Percentiles rank a stretch among this genome's conserved stretches.
Conservation (phyloP, 2,329 filamentous ascomycete genomes). For the Coniochaeta pulveracea region DNA sequence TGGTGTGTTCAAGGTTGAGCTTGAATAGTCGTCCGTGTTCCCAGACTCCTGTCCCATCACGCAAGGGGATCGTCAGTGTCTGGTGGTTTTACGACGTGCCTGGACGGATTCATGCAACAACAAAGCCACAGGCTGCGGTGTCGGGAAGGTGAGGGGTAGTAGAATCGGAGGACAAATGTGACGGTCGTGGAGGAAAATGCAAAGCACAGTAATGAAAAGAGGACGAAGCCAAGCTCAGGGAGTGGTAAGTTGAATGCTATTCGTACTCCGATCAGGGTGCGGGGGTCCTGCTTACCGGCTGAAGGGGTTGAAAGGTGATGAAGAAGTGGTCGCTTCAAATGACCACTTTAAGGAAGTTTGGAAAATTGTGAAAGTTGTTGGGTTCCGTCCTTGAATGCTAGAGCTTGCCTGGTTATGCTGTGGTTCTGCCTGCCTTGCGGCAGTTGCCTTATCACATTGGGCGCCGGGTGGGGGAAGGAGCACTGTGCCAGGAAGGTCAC, state of each 20-base stretch:
- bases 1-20: slow-evolving; percentile 7
- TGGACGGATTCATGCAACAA: slow-evolving; percentile 15
- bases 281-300: neutral
- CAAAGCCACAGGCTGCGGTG: no score
- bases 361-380: no score
- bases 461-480: no score
- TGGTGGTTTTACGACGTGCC: slow-evolving; percentile 23
- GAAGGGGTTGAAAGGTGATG: neutral
- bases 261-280: neutral
- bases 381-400: no score
- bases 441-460: no score
- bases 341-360: no score
- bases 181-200: neutral
- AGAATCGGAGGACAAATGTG: no score
- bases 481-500: no score
- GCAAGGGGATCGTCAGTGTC: slow-evolving; percentile 24
- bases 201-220: neutral
- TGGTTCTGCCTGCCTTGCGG: no score
- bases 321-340: neutral
- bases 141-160: no score
- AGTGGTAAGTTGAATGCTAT: slow-evolving; percentile 1
- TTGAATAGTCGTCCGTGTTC: slow-evolving; percentile 11
- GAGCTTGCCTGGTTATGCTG: no score
- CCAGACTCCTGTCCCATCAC: slow-evolving; percentile 42
- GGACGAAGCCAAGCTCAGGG: neutral